Evolutionary conservation across 805 yeast genomes (phyloP).

Genomic region (Maudiozyma barnettii): DNA sequence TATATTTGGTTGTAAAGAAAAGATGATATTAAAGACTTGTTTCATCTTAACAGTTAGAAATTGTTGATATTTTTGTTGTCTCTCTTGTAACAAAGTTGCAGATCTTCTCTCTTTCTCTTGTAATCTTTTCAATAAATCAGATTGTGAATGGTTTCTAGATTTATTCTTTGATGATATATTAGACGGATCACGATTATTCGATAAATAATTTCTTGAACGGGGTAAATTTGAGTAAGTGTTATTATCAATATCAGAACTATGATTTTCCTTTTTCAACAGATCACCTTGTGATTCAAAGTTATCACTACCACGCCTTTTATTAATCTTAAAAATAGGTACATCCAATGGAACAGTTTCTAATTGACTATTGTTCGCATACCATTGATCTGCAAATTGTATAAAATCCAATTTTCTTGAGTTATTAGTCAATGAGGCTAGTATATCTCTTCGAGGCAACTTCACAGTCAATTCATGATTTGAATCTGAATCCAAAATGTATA

Average conservation of each 20-base stretch:
- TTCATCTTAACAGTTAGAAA: conserved; percentile 23
- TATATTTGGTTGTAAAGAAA: conserved; percentile 13
- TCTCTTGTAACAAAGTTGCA: conserved; percentile 17
- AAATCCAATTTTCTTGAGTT: conserved; percentile 23
- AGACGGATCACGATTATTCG: conserved; percentile 16
- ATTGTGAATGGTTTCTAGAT: conserved; percentile 13
- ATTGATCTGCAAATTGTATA: conserved; percentile 17
- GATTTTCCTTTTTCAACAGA: not conserved
- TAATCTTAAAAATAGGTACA: conserved; percentile 16
- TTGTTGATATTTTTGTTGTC: conserved; percentile 20
- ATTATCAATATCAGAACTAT: not conserved
- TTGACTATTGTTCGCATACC: conserved; percentile 9
- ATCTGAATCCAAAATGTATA: conserved; percentile 18
- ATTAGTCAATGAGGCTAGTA: conserved; percentile 13
- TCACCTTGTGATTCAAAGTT: not conserved
- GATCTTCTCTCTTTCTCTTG: conserved; percentile 23
- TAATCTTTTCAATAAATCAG: conserved; percentile 20
- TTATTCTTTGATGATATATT: conserved; percentile 8
- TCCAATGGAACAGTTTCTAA: conserved; percentile 10
- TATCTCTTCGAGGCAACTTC: conserved; percentile 13
- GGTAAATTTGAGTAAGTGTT: not conserved
- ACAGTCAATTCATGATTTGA: conserved; percentile 17
- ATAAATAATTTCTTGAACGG: conserved; percentile 8
- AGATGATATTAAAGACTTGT: conserved; percentile 23
- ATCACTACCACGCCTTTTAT: conserved; percentile 18